A percentile compares a stretch with the other conserved stretches of the same genome.
Conservation (phyloP, 1,284 basidiomycete species). For the Vanrija humicola region DNA sequence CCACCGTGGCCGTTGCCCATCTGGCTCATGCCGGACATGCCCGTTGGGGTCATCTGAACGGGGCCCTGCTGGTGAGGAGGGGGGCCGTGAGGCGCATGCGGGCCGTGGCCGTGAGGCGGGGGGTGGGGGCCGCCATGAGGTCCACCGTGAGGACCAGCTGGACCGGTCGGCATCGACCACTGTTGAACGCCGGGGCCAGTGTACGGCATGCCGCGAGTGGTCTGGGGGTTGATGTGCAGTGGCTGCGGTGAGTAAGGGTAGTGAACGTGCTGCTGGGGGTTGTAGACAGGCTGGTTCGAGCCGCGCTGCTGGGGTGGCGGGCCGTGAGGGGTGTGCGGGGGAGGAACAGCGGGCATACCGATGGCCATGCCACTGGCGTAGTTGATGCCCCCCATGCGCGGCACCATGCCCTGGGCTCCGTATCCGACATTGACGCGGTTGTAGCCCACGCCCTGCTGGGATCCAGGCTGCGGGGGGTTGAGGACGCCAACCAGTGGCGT, state of each 20-base stretch:
- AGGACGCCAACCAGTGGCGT: slow-evolving; percentile 84
- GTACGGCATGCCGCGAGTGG: slow-evolving; percentile 39
- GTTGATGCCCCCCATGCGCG: slow-evolving; percentile 26
- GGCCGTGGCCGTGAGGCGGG: background rate
- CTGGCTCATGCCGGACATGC: slow-evolving; percentile 28
- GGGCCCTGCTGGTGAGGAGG: slow-evolving; percentile 21
- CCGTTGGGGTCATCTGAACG: slow-evolving; percentile 35
- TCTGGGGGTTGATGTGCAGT: slow-evolving; percentile 37
- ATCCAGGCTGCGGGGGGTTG: slow-evolving; percentile 35
- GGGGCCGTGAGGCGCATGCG: slow-evolving; percentile 16
- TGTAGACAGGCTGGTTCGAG: slow-evolving; percentile 32
- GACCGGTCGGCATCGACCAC: slow-evolving; percentile 19
- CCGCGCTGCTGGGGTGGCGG: slow-evolving; percentile 17
- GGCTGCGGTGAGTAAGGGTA: slow-evolving; percentile 45
- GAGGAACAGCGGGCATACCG: slow-evolving; percentile 18
- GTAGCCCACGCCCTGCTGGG: slow-evolving; percentile 33
- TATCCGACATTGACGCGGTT: slow-evolving; percentile 21
- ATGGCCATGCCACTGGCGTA: slow-evolving; percentile 16
- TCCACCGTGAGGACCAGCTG: slow-evolving; percentile 7
- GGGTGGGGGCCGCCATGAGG: slow-evolving; percentile 4
- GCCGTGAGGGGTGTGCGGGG: slow-evolving; percentile 16
- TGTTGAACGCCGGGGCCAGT: slow-evolving; percentile 37
- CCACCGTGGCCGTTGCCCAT: slow-evolving; percentile 16
- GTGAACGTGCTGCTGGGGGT: slow-evolving; percentile 45
- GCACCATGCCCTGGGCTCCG: slow-evolving; percentile 17